Base-by-base conservation (phyloP, 257 asterid genomes). In the Solanum ossicruentum region DNA sequence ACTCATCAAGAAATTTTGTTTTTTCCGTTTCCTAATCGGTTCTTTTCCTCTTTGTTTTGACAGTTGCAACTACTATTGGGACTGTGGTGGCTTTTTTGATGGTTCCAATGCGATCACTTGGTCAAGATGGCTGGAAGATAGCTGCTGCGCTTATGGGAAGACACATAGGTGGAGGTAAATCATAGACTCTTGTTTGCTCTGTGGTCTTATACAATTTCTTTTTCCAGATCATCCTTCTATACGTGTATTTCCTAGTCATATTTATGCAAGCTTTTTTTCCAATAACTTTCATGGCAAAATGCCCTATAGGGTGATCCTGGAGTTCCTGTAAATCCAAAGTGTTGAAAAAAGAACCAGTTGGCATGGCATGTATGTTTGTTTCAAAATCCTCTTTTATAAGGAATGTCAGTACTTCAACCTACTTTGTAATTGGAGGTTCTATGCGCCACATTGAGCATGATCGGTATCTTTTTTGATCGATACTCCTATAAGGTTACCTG, bases 71-170 rank as follows among this genome's bases (percentile, higher is more conserved):
- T 0, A 96, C 98, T 2, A 90, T 93, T 75, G 99, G 98, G 26
- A 96, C 96, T 26, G 90, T 65, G 41, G 92, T 91, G 89, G 99
- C 98, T n/a, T 91, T 93, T 88, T 47, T 89, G 61, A 2, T 93
- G 58, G 98, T 96, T 87, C 99, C 98, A 8, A 96, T 96, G 99
- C 88, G 95, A 41, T 92, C 98, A 3, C 94, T 96, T 52, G 98
- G 98, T 70, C 80, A 81, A 67, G 99, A 96, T 87, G 92, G 93
- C 73, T 96, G 99, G 99, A 96, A 94, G 89, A 94, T 96, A 73
- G 99, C 99, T 73, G 98, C 99, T 81, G 98, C 99, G 21, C 88
- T 96, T 17, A 96, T 96, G 99, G 99, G 99, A 83, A 91, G 99
- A 85, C 99, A 96, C 87, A 94, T 96, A 77, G 99, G 99, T 84